Base-by-base conservation (phyloP, 1,284 basidiomycete species). In the Nidula niveotomentosa region DNA sequence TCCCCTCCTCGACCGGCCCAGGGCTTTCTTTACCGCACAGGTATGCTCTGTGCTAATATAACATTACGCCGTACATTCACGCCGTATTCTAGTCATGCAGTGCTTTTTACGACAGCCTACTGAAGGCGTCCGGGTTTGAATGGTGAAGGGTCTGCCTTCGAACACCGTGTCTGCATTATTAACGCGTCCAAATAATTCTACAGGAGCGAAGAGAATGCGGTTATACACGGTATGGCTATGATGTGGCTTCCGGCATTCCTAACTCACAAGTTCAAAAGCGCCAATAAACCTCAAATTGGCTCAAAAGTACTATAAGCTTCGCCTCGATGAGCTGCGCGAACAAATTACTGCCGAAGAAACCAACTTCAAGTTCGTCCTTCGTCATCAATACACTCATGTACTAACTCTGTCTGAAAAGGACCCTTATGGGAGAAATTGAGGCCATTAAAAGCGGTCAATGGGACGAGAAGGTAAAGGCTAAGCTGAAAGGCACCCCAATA, bases 331-430 rank as follows among this genome's bases (percentile, higher is more conserved):
- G 63, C 76, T 96, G 4, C 83, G 84, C 54, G 76, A 78, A 17
- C 75, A 85, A 46, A 93, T 96, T 48, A 66, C 78, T 44, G 76
- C 74, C 1, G 89, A 93, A 65, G 93, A 96, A 71, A 66, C 73
- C 23, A 84, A 81, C 54, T 96, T 94, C 78, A 91, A 85, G 92
- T 91, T 61, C 43, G 77, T 72, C 35, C 7, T 18, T 3, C 7
- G 54, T 45, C 9, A 7, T 23, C 18, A 15, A 18, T 48, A 18
- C 34, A 18, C 33, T 17, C 36, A 9, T 17, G 7, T 47, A 33
- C 50, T 17, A 6, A 47, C 33, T 37, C 53, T 45, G 30, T 44
- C 35, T 30, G 35, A 47, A 23, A 53, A 88, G 87, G 64, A 72
- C 67, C 30, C 70, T 90, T 17, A 75, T 84, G 3, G 72, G 77